These are phyloP conservation scores for Chrysochromulina tobinii DNA, from an alignment of 78 protist species.

Conservation along the genomic window DNA sequence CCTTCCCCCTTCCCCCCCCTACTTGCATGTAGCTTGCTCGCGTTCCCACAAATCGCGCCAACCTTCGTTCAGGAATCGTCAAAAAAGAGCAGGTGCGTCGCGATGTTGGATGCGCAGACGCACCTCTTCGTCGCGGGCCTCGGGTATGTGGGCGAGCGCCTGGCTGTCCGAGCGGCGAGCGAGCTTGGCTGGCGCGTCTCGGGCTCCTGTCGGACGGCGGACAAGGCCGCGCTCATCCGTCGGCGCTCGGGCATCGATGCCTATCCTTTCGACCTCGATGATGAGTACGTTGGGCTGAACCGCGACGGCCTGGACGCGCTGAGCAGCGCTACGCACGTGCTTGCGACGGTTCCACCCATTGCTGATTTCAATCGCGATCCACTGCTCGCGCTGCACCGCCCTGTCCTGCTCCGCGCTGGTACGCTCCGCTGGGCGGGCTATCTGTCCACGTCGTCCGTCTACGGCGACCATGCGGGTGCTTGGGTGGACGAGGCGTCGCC, in stretches of 20 bases:
- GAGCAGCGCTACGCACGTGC: background rate
- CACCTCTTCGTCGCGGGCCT: slow-evolving; percentile 32
- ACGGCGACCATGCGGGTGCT: slow-evolving; percentile 53
- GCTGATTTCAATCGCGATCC: background rate
- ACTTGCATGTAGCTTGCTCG: no score
- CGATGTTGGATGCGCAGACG: background rate
- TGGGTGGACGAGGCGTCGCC: slow-evolving; percentile 44
- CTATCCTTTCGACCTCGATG: background rate
- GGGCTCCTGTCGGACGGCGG: slow-evolving; percentile 1
- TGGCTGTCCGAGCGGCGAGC: background rate
- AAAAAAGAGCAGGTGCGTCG: no score
- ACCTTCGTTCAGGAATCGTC: no score
- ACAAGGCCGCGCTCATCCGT: background rate
- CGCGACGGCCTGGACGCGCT: background rate
- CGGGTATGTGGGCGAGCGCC: slow-evolving; percentile 27
- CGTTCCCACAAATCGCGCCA: no score
- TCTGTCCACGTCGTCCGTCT: slow-evolving; percentile 42
- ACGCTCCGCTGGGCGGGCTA: slow-evolving; percentile 38
- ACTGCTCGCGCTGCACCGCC: background rate
- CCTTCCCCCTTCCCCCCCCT: no score
- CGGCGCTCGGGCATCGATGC: background rate
- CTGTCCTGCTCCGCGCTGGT: background rate
- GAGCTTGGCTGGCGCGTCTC: slow-evolving; percentile 11
- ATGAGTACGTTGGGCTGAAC: background rate
- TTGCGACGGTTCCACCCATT: slow-evolving; percentile 7